Evolutionary conservation across 2,329 filamentous ascomycete species (phyloP), one percentile per base, ranked within the genome.

Genomic region (Onygenales sp.): DNA sequence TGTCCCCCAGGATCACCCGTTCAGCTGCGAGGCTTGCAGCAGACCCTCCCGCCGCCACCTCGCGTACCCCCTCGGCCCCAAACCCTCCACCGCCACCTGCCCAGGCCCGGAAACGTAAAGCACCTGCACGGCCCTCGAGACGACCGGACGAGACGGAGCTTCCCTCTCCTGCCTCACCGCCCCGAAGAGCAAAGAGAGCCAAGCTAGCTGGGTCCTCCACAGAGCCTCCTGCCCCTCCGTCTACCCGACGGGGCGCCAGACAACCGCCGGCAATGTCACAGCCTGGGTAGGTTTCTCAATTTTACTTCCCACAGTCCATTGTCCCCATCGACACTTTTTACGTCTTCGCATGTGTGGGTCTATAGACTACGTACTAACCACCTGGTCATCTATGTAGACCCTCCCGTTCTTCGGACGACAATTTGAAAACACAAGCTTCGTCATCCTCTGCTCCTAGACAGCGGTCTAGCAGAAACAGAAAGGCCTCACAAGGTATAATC

Each of bases 1-100:
- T 95, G 90, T 88, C 88, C 83, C 78, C 84, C 82, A 96, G 91
- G 88, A 85, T 93, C 67, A 96, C 92, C 79, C 89, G 92, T 78
- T 93, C 91, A 67, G 86, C 91, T 73, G 87, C 91, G 77, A 90
- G 90, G 79, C 85, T 88, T 82, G 88, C 88, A 77, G 86, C 88
- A 74, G 79, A 78, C 67, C 67, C 69, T 59, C 69, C 82, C 72
- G 67, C 77, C 76, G 67, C 74, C 75, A 73, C 74, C 73, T 65
- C 68, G 61, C 65, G 71, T 59, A 65, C 74, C 61, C 67, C 73
- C 59, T 67, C 74, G 63, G 64, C 71, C 63, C 66, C 67, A 58
- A 62, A 67, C 58, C 65, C 70, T 56, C 69, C 67, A 58, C 62
- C 62, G 61, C 57, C 64, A 64, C 62, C 69, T 74, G 59, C 73